phyloP scores from a whole-genome alignment of 441 rosid species.

The Pelargonium citronellum region DNA sequence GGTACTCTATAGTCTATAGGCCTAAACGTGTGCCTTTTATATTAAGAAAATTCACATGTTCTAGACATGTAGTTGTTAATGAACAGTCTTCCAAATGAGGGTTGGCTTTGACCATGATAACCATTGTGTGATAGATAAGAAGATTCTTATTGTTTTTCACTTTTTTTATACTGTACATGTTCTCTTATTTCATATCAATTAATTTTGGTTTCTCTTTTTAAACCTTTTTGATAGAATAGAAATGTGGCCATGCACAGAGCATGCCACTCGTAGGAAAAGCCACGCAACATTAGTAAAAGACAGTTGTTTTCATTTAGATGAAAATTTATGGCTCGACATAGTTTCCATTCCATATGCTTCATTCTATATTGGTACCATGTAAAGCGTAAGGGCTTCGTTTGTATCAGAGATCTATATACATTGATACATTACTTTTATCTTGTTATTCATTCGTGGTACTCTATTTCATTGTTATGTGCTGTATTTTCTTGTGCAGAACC shows the following conservation, averaged over 20 bases:
- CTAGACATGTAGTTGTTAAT: background rate
- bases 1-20: background rate
- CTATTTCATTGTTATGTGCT: background rate
- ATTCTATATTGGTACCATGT: background rate
- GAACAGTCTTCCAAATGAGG: background rate
- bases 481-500: background rate
- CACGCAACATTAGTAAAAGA: background rate
- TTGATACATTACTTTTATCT: constrained; percentile 18
- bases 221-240: background rate
- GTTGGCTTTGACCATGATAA: background rate
- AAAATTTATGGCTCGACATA: background rate
- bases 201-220: background rate
- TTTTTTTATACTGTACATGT: background rate
- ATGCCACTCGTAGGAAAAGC: background rate
- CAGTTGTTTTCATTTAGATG: background rate
- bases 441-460: background rate
- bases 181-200: background rate
- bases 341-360: background rate
- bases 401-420: too few species aligned
- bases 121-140: too few species aligned
- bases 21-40: background rate
- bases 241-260: background rate
- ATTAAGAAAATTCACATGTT: background rate
- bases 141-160: too few species aligned
- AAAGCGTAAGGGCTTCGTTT: background rate